Evolutionary conservation across 2,329 filamentous ascomycete species (phyloP), one percentile per base, ranked within the genome.

Genomic region (Emmonsia crescens): DNA sequence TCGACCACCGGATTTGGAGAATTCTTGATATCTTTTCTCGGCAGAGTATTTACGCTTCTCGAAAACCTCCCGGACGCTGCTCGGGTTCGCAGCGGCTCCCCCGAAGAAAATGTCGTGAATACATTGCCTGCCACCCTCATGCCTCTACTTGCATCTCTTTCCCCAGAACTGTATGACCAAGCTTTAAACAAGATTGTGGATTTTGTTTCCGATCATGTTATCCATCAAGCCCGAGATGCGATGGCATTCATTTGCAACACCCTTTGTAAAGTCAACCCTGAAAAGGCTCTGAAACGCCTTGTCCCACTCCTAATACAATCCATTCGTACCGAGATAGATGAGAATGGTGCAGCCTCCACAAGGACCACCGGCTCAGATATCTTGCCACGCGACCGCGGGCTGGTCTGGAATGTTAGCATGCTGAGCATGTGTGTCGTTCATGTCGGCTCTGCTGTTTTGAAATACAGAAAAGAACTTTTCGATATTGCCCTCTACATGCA

Each of bases 241-340:
- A 96, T 99, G 89, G 94, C 95, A 1, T 99, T 96, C 82, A 97
- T 97, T 60, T 89, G 93, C 76, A 97, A 96, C 74, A 89, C 91
- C 0, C 81, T 99, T 29, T 96, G 94, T 81, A 97, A 97, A 76
- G 91, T 96, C 67, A 90, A 95, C 68, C 92, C 95, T 0, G 87
- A 93, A 72, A 96, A 96, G 77, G 91, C 94, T 0, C 80, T 99
- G 58, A 94, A 92, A 72, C 85, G 91, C 16, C 89, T 99, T 61
- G 82, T 99, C 38, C 94, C 94, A 0, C 91, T 96, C 79, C 81
- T 97, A 60, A 88, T 96, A 58, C 83, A 89, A 72, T 92, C 90
- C 61, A 99, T 99, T 66, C 89, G 92, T 64, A 96, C 91, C 64
- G 94, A 99, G 74, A 99, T 99, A 66, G 92, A 96, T 70, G 90